Evolutionary conservation across 2,329 filamentous ascomycete species (phyloP), one percentile per base, ranked within the genome.

Genomic region (Colletotrichum sp.): DNA sequence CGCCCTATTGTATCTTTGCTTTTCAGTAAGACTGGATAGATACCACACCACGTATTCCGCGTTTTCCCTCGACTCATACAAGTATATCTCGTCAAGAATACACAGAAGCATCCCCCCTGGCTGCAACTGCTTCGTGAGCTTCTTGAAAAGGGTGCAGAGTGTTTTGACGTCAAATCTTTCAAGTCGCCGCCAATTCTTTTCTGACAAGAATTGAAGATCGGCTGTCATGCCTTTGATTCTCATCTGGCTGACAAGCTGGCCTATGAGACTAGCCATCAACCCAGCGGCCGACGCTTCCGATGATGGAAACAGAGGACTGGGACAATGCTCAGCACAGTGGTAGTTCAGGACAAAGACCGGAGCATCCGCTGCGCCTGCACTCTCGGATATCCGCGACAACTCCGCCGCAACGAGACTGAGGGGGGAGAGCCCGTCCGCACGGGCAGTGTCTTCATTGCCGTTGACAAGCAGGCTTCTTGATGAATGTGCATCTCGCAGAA

Each of bases 381-480:
- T 43, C n/a, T 16, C 3, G 16, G 47, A 54, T 12, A 47, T n/a
- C 1, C 29, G 24, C 68, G 34, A 55, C 12, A 74, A 11, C 36
- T 67, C 62, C 8, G 73, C 69, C 12, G 57, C 29, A n/a, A 74
- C 64, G 4, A 75, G 34, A 33, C 73, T 71, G 3, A 69, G 27
- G 4, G 73, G 72, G 1, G 69, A 74, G 2, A 66, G 13, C 2
- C 67, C 75, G 6, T 75, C 66, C 18, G 58, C 24, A 2, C 21
- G 24, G 16, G 67, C 59, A 11, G 59, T n/a, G 24, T 75, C 70
- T 34, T 63, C 67, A 13, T 31, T 16, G 6, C 67, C 38, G 36
- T 69, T 69, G 29, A 69, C 67, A 16, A 62, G 58, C 21, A 62
- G n/a, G 21, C 57, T 13, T 21, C 13, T 24, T 2, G 51, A 67